phyloP scores from a whole-genome alignment of 2,329 filamentous ascomycete genomes.

The Cladosporium sp. region DNA sequence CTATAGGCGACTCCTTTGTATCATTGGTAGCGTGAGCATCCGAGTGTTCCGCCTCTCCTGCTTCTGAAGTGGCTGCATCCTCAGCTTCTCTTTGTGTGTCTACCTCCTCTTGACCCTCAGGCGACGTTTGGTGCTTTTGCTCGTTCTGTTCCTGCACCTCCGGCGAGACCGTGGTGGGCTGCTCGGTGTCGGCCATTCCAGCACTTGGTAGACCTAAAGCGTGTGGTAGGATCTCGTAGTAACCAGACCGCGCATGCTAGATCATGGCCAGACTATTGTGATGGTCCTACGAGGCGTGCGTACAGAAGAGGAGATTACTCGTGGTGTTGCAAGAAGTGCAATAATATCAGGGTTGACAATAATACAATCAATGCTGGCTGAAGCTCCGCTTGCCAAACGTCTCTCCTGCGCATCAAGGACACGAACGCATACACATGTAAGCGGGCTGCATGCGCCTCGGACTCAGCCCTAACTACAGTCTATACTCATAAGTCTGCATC shows the following conservation, averaged over 20 bases:
- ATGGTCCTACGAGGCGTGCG: not conserved
- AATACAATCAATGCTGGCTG: not conserved
- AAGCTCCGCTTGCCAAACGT: too few species aligned
- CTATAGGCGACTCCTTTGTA: slow-evolving; percentile 11
- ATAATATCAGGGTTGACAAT: not conserved
- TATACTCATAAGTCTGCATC: too few species aligned
- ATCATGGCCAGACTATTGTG: not conserved
- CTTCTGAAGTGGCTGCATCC: not conserved
- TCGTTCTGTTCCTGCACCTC: slow-evolving; percentile 19
- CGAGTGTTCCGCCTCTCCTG: not conserved
- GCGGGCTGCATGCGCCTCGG: too few species aligned
- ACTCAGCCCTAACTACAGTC: too few species aligned
- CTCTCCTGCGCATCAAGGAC: not conserved
- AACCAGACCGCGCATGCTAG: slow-evolving; percentile 11
- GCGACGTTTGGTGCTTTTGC: not conserved
- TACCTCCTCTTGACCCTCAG: not conserved
- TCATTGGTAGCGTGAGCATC: slow-evolving; percentile 7
- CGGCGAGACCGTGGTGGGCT: slow-evolving; percentile 19
- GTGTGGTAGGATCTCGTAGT: slow-evolving; percentile 8
- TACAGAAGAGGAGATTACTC: not conserved
- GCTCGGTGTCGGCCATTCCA: slow-evolving; percentile 28
- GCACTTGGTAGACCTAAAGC: slow-evolving; percentile 24
- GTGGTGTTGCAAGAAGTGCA: not conserved
- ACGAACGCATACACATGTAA: not conserved
- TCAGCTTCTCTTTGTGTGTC: not conserved